Base-by-base conservation (phyloP, 352 stramenopile species). In the Globisporangium cystogenes region DNA sequence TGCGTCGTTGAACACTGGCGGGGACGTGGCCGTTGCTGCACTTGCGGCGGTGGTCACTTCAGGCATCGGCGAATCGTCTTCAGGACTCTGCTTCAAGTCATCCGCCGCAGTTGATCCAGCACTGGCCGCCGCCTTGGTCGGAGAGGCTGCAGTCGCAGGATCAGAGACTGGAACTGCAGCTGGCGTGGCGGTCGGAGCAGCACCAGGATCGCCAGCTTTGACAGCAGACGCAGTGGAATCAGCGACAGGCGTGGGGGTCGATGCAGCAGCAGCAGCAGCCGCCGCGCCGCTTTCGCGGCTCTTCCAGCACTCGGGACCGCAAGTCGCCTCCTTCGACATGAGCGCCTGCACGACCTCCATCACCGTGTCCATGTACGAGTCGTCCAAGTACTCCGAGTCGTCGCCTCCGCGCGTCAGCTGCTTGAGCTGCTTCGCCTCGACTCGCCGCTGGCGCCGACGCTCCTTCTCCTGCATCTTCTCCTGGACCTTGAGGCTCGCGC, bases 321-420 rank as follows among this genome's bases (percentile, higher is more conserved):
- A 89, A 4, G 61, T 41, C 3, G 31, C 16, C 15, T 61, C 57
- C 3, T 54, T 35, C 1, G 55, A 57, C 12, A 65, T 14, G 8
- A 76, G 44, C 10, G 50, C 37, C 37, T 64, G 47, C 48, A 77
- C 51, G 2, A 47, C 41, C 6, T 33, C 35, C 11, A 62, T 70
- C 18, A 88, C 59, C 20, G 57, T 59, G 1, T 65, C 55, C 6
- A 73, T 41, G 33, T 86, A 86, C 12, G 76, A 86, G 46, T 85
- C 73, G 40, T 90, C 80, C 26, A 87, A 29, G 44, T 90, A 90
- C 59, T 90, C 80, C 2, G 74, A 85, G 16, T 83, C 71, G 35
- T 87, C 71, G 6, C 64, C 60, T 3, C 68, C 61, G 0, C 74
- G 67, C 14, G 72, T 65, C 29, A 86, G 67, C 47, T 64, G 55